A percentile compares a stretch with the other conserved stretches of the same genome.
phyloP scores from a whole-genome alignment of 2,329 filamentous ascomycete genomes.

The Massarina eburnea region DNA sequence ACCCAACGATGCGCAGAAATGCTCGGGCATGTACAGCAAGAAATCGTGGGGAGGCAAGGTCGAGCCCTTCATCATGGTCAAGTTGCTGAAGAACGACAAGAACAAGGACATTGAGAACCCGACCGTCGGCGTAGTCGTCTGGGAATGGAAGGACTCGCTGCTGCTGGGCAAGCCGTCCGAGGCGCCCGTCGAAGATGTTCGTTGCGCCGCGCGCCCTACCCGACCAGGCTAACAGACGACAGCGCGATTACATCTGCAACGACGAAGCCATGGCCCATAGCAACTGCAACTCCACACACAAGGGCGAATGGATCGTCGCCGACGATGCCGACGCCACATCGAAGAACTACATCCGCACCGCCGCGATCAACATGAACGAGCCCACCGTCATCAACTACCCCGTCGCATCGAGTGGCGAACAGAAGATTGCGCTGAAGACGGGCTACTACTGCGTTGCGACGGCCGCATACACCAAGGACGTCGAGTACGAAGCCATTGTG shows the following conservation, averaged over 20 bases:
- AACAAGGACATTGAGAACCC: constrained; percentile 67
- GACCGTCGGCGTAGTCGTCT: constrained; percentile 81
- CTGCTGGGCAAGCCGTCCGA: constrained; percentile 68
- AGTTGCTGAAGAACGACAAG: constrained; percentile 64
- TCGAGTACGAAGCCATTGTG: constrained; percentile 76
- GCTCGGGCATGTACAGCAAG: constrained; percentile 91
- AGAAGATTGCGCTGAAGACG: constrained; percentile 60
- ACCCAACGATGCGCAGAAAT: constrained; percentile 79
- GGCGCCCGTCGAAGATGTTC: constrained; percentile 27
- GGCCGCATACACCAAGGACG: constrained; percentile 63
- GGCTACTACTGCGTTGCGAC: constrained; percentile 96
- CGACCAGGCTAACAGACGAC: constrained; percentile 23
- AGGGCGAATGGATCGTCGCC: constrained; percentile 81
- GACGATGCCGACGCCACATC: constrained; percentile 73
- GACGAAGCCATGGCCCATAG: constrained; percentile 66
- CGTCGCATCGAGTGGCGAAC: constrained; percentile 55
- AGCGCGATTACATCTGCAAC: constrained; percentile 76
- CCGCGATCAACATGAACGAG: constrained; percentile 79
- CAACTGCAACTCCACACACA: constrained; percentile 73
- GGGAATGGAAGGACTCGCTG: constrained; percentile 87
- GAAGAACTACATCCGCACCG: constrained; percentile 71
- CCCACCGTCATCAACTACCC: constrained; percentile 75
- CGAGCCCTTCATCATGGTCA: constrained; percentile 86
- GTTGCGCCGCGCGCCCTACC: constrained; percentile 9
- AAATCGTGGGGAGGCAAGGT: constrained; percentile 84